A percentile compares a stretch with the other conserved stretches of the same genome.
Evolutionary conservation across 371 early-diverging fungal genomes (phyloP).

Genomic region (Circinella minor): DNA sequence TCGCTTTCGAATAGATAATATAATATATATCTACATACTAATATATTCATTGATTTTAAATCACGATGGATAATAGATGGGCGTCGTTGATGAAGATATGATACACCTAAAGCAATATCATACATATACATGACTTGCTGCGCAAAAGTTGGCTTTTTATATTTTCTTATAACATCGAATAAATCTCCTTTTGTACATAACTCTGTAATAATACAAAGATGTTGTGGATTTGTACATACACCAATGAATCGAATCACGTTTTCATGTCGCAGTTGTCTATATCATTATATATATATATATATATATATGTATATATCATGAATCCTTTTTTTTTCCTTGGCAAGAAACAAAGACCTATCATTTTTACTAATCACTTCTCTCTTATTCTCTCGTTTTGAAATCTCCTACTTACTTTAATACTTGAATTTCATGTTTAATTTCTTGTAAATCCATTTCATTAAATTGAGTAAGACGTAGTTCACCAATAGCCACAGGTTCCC

Average conservation of each 20-base stretch:
- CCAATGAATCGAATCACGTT: conserved; percentile 80
- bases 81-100: conserved; percentile 64
- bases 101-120: conserved; percentile 79
- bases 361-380: too few relatives aligned
- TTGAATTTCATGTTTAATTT: conserved; percentile 78
- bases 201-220: conserved; percentile 78
- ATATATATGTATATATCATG: not conserved
- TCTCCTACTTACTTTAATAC: conserved; percentile 65
- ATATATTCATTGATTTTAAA: conserved; percentile 86
- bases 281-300: not conserved
- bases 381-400: not conserved
- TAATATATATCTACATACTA: conserved; percentile 42
- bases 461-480: conserved; percentile 70
- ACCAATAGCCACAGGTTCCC: conserved; percentile 73
- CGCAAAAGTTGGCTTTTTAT: conserved; percentile 66
- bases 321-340: not conserved
- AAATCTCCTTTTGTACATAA: conserved; percentile 78
- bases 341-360: too few relatives aligned
- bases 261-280: conserved; percentile 75
- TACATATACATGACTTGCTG: conserved; percentile 80
- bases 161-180: conserved; percentile 74
- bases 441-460: conserved; percentile 70
- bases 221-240: conserved; percentile 69
- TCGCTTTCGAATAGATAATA: not conserved
- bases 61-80: conserved; percentile 64